These are phyloP conservation scores for Cutaneotrichosporon spelunceum DNA, from an alignment of 1,284 basidiomycete genomes.

Conservation along the genomic window DNA sequence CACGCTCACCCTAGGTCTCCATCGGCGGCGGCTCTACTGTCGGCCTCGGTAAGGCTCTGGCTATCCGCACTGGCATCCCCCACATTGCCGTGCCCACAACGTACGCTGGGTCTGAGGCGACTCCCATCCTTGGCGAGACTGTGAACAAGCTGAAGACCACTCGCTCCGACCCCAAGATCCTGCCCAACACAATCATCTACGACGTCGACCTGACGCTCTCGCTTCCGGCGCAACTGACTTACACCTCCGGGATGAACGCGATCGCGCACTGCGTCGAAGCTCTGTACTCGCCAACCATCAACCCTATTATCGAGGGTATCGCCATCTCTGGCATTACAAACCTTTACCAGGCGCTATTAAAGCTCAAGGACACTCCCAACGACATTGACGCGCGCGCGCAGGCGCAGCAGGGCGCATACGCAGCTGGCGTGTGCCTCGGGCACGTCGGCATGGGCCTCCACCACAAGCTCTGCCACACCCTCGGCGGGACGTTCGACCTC, in stretches of 20 bases:
- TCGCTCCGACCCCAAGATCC: conserved; percentile 52
- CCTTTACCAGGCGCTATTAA: conserved; percentile 49
- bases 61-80: conserved; percentile 51
- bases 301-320: conserved; percentile 53
- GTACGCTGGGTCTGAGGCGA: conserved; percentile 55
- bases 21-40: conserved; percentile 55
- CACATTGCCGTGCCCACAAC: conserved; percentile 56
- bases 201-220: conserved; percentile 54
- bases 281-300: conserved; percentile 52
- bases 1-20: conserved; percentile 15
- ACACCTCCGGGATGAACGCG: conserved; percentile 55
- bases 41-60: conserved; percentile 55
- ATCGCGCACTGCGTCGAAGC: conserved; percentile 56
- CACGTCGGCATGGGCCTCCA: conserved; percentile 55
- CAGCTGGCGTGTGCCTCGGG: conserved; percentile 53
- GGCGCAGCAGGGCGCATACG: conserved; percentile 54
- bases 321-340: conserved; percentile 53
- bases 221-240: conserved; percentile 52
- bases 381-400: conserved; percentile 52
- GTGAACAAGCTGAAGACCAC: conserved; percentile 54
- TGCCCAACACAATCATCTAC: conserved; percentile 56
- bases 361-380: conserved; percentile 43
- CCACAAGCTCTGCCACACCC: conserved; percentile 56
- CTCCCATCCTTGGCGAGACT: conserved; percentile 55
- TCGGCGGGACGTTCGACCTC: conserved; percentile 54